Conservation (phyloP, 345 rosid genomes). For the Arabis hirsuta region DNA sequence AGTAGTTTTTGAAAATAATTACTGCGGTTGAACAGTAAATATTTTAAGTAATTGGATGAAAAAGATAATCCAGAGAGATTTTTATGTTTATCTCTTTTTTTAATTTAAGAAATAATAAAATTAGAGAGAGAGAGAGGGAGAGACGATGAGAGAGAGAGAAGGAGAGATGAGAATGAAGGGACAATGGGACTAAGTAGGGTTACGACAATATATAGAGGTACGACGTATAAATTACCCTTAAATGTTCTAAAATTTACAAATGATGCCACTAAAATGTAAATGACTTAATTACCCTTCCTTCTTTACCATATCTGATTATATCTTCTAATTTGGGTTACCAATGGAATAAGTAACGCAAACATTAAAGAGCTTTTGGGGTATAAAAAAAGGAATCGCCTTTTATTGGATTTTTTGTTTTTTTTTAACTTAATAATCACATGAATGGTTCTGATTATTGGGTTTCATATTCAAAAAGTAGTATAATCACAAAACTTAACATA, state of each 20-base stretch:
- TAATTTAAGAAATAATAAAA: slow-evolving; percentile 22
- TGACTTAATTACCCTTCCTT: slow-evolving; percentile 11
- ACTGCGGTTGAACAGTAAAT: slow-evolving; percentile 38
- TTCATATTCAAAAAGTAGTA: too few relatives aligned
- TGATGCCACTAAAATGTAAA: not conserved
- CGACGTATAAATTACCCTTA: slow-evolving; percentile 22
- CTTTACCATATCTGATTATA: slow-evolving; percentile 23
- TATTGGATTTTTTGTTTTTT: not conserved
- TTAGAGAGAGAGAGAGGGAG: slow-evolving; percentile 4
- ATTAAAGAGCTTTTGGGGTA: slow-evolving; percentile 16
- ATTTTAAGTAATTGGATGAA: not conserved
- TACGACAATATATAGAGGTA: slow-evolving; percentile 35
- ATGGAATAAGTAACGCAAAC: slow-evolving; percentile 35
- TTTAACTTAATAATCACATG: not conserved
- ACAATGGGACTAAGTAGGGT: slow-evolving; percentile 24
- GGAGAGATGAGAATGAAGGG: slow-evolving; percentile 9
- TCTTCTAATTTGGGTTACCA: slow-evolving; percentile 37
- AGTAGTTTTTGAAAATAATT: slow-evolving; percentile 15
- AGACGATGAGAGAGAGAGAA: not conserved
- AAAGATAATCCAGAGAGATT: not conserved
- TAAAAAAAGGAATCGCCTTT: slow-evolving; percentile 2
- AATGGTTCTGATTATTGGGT: not conserved
- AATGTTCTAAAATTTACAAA: not conserved
- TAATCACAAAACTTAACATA: not conserved
- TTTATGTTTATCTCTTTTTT: slow-evolving; percentile 11